Evolutionary conservation across 2,329 filamentous ascomycete genomes (phyloP).

Genomic region (Pyrenochaeta sp.): DNA sequence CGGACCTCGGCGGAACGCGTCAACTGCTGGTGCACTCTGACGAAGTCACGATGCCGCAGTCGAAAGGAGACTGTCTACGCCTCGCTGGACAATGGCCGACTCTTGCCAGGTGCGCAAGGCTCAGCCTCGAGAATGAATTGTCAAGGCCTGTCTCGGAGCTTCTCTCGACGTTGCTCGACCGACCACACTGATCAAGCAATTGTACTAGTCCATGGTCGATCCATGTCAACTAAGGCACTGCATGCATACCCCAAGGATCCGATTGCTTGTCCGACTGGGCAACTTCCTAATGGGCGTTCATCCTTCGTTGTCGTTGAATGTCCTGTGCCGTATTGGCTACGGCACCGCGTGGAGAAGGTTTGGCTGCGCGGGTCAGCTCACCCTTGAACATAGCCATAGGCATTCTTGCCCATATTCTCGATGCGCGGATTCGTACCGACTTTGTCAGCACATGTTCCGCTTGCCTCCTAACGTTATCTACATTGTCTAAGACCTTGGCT

Average conservation of each 20-base stretch:
- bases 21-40: conserved; percentile 8
- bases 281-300: conserved; percentile 8
- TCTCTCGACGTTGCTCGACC: conserved; percentile 4
- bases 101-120: conserved; percentile 17
- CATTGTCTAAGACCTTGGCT: conserved; percentile 1
- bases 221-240: conserved; percentile 10
- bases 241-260: conserved; percentile 7
- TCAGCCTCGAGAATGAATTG: conserved; percentile 32
- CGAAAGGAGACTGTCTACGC: conserved; percentile 18
- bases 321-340: conserved; percentile 2
- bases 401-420: not conserved
- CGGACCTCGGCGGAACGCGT: conserved; percentile 35
- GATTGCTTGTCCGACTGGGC: conserved; percentile 18
- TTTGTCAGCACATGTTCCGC: not conserved
- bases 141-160: conserved; percentile 15
- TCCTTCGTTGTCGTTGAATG: not conserved
- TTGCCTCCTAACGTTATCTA: not conserved
- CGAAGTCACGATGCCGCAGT: conserved; percentile 21
- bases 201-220: conserved; percentile 17
- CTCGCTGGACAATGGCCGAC: conserved; percentile 16
- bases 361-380: not conserved
- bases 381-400: conserved; percentile 14
- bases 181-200: conserved; percentile 1
- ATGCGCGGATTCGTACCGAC: not conserved
- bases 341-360: not conserved